Evolutionary conservation across 163 green algal genomes (phyloP), one percentile per base, ranked within the genome.

Genomic region (Scenedesmus sp.): DNA sequence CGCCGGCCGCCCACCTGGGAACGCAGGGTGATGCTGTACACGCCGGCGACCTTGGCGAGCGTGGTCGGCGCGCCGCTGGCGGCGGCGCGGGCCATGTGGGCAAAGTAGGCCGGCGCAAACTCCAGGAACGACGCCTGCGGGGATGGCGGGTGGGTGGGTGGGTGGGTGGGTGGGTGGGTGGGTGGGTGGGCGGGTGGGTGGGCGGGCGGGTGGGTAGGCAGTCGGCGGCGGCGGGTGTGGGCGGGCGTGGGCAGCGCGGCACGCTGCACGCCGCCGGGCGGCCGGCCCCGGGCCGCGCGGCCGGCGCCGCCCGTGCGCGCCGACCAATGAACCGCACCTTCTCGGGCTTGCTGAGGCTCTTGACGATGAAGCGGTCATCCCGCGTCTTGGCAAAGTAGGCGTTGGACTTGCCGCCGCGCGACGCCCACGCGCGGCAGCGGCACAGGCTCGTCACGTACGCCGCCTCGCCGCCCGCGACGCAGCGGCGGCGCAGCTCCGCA

Each of bases 361-460:
- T 99, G 62, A 99, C 85, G 53, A 99, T 92, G 85, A 94, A 98
- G 29, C 95, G 89, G 77, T 98, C 95, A 84, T 99, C 95, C 4
- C 81, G 75, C 5, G 91, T 97, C 80, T 98, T 98, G 31, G 95
- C 96, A 87, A 99, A 99, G 84, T 96, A 99, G 2, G 93, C 91
- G 24, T 91, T 90, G 31, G 84, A 93, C 83, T 98, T 98, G 71
- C 96, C 96, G 15, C 96, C 96, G n/a, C 86, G 83, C 11, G 90
- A 86, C n/a, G 90, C 81, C 96, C 96, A 99, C 75, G 88, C 90
- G 34, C 73, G 39, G 64, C 87, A 91, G 60, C 84, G 84, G 51
- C 78, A 91, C 60, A 98, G 80, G 64, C 86, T 92, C 17, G 90
- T 86, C 31, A 95, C 54, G 77, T 92, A 97, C 0, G 89, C 86